phyloP scores from a whole-genome alignment of 768 basidiomycete genomes.

The Lyophyllum atratum region DNA sequence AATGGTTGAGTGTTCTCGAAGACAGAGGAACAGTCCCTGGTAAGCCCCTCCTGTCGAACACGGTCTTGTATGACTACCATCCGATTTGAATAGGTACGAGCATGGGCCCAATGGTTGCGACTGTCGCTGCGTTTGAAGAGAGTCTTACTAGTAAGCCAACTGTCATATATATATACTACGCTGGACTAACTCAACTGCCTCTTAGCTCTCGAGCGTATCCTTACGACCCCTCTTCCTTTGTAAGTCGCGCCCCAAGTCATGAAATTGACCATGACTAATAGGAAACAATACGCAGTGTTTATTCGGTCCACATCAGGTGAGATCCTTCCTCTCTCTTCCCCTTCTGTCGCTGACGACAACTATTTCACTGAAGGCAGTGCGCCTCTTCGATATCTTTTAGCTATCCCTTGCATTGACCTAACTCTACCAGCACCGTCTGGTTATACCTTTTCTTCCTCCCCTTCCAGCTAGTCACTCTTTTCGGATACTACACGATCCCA shows the following conservation, averaged over 20 bases:
- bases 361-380: constrained; percentile 29
- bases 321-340: not conserved
- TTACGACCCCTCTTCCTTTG: constrained; percentile 70
- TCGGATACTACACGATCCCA: constrained; percentile 66
- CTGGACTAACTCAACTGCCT: not conserved
- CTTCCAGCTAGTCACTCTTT: constrained; percentile 67
- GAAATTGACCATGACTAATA: not conserved
- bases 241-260: constrained; percentile 32
- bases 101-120: constrained; percentile 50
- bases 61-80: not conserved
- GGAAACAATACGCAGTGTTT: constrained; percentile 43
- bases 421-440: constrained; percentile 57
- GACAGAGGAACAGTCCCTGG: constrained; percentile 61
- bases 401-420: not conserved
- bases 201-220: constrained; percentile 55
- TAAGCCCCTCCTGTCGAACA: constrained; percentile 16
- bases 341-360: not conserved
- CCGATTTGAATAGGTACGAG: constrained; percentile 37
- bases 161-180: not conserved
- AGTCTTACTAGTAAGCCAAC: constrained; percentile 43
- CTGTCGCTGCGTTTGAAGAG: constrained; percentile 55
- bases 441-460: constrained; percentile 77
- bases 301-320: constrained; percentile 62
- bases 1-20: constrained; percentile 61
- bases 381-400: not conserved